phyloP scores from a whole-genome alignment of 768 basidiomycete genomes.

The Leucogyrophana mollusca region DNA sequence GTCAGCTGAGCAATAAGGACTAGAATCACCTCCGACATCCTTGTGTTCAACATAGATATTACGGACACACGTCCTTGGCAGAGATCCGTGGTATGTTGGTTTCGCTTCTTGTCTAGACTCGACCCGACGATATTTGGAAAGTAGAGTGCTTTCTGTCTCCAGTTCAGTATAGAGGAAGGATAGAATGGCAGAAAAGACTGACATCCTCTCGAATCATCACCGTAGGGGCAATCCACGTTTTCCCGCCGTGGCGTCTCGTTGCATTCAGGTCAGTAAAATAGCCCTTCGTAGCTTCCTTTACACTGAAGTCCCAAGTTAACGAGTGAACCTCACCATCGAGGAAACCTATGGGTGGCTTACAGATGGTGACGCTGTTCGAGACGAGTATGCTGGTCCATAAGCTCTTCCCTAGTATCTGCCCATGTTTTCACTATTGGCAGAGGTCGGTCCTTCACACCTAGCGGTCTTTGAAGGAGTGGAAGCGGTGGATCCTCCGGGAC shows the following conservation, averaged over 20 bases:
- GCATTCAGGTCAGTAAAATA: slow-evolving; percentile 89
- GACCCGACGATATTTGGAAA: slow-evolving; percentile 85
- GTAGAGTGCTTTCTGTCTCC: slow-evolving; percentile 79
- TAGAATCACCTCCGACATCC: slow-evolving; percentile 77
- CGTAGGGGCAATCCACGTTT: slow-evolving; percentile 91
- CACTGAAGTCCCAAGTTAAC: slow-evolving; percentile 30
- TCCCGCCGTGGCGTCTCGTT: slow-evolving; percentile 81
- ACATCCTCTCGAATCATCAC: slow-evolving; percentile 91
- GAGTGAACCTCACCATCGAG: not conserved
- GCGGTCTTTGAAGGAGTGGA: slow-evolving; percentile 56
- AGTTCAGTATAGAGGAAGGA: not conserved
- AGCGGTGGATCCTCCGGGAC: slow-evolving; percentile 20
- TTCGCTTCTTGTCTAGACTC: slow-evolving; percentile 51
- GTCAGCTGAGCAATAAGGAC: not conserved
- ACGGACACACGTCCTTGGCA: slow-evolving; percentile 76
- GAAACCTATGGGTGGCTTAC: slow-evolving; percentile 24
- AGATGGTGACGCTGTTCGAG: slow-evolving; percentile 68
- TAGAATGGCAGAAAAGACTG: slow-evolving; percentile 27
- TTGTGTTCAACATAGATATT: slow-evolving; percentile 79
- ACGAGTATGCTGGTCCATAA: slow-evolving; percentile 69
- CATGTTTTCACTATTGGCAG: slow-evolving; percentile 56
- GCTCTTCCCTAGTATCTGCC: slow-evolving; percentile 61
- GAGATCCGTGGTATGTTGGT: slow-evolving; percentile 75
- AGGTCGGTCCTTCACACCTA: slow-evolving; percentile 75
- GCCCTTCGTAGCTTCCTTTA: slow-evolving; percentile 69